phyloP scores from a whole-genome alignment of 306 rosid genomes.

The Corylus americana region DNA sequence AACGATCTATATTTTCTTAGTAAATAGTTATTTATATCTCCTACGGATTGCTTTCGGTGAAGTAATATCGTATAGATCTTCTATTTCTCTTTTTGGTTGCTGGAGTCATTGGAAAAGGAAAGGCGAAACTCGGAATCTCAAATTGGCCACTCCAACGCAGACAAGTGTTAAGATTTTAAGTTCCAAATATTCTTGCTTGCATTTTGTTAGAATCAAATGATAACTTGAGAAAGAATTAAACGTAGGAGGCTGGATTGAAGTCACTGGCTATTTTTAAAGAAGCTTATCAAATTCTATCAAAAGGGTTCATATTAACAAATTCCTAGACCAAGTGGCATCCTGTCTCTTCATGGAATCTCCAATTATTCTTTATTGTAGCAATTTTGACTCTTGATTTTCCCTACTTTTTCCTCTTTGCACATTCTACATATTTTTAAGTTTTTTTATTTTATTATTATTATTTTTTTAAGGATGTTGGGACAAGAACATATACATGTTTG shows the following conservation, averaged over 20 bases:
- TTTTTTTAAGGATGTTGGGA: neutral
- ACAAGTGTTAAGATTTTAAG: neutral
- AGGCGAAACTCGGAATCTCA: neutral
- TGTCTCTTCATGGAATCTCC: too few species aligned
- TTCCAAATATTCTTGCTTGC: neutral
- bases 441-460: neutral
- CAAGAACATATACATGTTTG: neutral
- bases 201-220: too few species aligned
- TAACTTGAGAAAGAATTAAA: neutral
- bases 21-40: neutral
- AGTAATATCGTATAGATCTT: neutral
- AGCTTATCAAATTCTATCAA: neutral
- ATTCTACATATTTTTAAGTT: neutral
- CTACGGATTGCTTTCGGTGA: neutral
- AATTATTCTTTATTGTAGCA: too few species aligned
- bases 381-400: neutral
- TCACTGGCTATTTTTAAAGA: neutral
- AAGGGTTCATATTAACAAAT: too few species aligned
- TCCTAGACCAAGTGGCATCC: too few species aligned
- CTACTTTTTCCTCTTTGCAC: neutral
- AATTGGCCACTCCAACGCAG: neutral
- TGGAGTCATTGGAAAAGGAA: neutral
- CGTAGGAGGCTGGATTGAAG: neutral
- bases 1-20: constrained; percentile 1
- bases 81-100: neutral